These are phyloP conservation scores for Blastobotrys peoriensis DNA, from an alignment of 805 yeast genomes.

Conservation along the genomic window DNA sequence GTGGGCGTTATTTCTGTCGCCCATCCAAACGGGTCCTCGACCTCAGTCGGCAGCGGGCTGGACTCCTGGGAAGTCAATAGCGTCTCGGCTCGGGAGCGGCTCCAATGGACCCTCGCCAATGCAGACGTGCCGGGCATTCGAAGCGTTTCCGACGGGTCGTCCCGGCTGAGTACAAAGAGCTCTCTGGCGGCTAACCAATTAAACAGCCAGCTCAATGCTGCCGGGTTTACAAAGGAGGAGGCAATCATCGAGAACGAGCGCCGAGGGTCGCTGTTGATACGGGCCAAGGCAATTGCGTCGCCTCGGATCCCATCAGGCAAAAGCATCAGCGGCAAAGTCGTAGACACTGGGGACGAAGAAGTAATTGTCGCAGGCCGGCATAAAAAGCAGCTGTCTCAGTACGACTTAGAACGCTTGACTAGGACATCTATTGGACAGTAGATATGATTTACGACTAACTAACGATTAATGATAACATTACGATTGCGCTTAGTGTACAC, in stretches of 20 bases:
- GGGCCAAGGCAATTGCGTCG: background rate
- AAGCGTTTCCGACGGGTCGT: conserved; percentile 1
- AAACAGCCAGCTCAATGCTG: background rate
- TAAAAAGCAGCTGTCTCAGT: background rate
- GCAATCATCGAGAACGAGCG: background rate
- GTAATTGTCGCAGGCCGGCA: background rate
- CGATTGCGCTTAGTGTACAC: no score
- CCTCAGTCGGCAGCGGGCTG: background rate
- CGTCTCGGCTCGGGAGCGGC: conserved; percentile 1
- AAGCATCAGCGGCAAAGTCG: background rate
- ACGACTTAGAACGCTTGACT: background rate
- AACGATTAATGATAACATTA: no score
- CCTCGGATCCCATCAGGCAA: background rate
- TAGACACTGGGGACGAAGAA: background rate
- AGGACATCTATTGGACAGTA: no score
- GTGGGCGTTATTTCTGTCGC: no score
- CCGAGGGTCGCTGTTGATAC: background rate
- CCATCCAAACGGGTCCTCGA: background rate
- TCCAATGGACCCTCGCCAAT: conserved; percentile 1
- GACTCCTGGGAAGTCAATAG: conserved; percentile 8
- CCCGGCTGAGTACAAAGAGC: conserved; percentile 2
- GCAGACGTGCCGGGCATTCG: conserved; percentile 2
- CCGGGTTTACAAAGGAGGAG: conserved; percentile 5
- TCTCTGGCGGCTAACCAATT: background rate
- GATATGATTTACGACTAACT: no score